Base-by-base conservation (phyloP, 192 early-diverging fungal species). In the Funneliformis geosporum region DNA sequence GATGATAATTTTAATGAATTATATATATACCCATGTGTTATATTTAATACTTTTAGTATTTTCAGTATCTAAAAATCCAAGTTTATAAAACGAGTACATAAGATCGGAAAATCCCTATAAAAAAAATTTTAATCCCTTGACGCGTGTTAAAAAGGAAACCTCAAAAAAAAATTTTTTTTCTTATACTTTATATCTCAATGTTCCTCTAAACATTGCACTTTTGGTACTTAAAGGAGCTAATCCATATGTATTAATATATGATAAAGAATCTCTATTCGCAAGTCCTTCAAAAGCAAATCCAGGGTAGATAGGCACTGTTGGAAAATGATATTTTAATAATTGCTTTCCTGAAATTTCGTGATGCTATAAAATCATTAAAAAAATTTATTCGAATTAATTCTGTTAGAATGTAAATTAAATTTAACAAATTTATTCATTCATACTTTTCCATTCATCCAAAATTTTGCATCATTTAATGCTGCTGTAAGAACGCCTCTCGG, bases 181-280 rank as follows among this genome's bases (percentile, higher is more conserved):
- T 47, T 64, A 39, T 73, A 89, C 89, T 80, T 91, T 87, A 84
- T 94, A 99, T 76, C 98, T 85, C 43, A 99, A 85, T 0, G 98
- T 98, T 42, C 98, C 98, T 71, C 98, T 88, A 85, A 99, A 95
- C 93, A 99, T 97, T 60, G 94, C 95, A 59, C 94, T 89, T 83
- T 97, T 85, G 11, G 90, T 82, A 14, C 89, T 85, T 16, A 90
- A 76, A 11, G 91, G 88, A 12, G 93, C 88, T 61, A 99, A 84
- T 1, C 93, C 91, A 82, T 99, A 99, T 4, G 91, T 90, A 28
- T 94, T 90, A 25, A 90, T 91, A 82, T 99, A 99, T 68, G 90
- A 88, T 73, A 97, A 81, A 18, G 96, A 96, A 84, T 99, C 95
- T 40, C 98, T 89, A 88, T 99, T 99, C 42, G 97, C 94, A 66